Evolutionary conservation across 2,329 filamentous ascomycete species (phyloP).

Genomic region (Neonectria hederae): DNA sequence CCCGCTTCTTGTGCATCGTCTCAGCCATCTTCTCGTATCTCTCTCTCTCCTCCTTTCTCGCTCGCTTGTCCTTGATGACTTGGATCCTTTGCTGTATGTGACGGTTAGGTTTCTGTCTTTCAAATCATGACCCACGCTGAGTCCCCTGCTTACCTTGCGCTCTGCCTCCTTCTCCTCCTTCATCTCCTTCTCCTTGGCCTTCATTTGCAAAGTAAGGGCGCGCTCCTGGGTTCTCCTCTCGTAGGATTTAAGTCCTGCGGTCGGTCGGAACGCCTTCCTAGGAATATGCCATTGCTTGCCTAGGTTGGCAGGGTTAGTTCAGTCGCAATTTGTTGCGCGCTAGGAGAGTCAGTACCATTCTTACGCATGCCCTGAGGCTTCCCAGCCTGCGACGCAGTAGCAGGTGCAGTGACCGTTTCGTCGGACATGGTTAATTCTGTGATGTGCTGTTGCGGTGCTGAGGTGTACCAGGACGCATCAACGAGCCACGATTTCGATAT

Average conservation of each 20-base stretch:
- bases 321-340: neutral
- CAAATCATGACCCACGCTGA: slow-evolving; percentile 33
- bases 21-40: slow-evolving; percentile 93
- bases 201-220: slow-evolving; percentile 76
- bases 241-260: slow-evolving; percentile 79
- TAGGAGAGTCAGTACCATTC: slow-evolving; percentile 69
- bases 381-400: slow-evolving; percentile 46
- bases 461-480: slow-evolving; percentile 16
- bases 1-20: slow-evolving; percentile 96
- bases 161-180: slow-evolving; percentile 95
- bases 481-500: slow-evolving; percentile 27
- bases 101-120: slow-evolving; percentile 22
- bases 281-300: slow-evolving; percentile 94
- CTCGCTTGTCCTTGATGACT: slow-evolving; percentile 83
- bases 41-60: slow-evolving; percentile 91
- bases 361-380: slow-evolving; percentile 75
- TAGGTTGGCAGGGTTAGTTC: slow-evolving; percentile 50
- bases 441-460: neutral
- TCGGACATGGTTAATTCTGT: slow-evolving; percentile 54
- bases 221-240: slow-evolving; percentile 78
- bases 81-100: slow-evolving; percentile 73
- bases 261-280: slow-evolving; percentile 87
- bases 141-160: slow-evolving; percentile 79
- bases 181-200: slow-evolving; percentile 94
- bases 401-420: slow-evolving; percentile 44